A percentile compares a stretch with the other conserved stretches of the same genome.
Conservation (phyloP, 306 rosid species). For the Coriaria nepalensis region DNA sequence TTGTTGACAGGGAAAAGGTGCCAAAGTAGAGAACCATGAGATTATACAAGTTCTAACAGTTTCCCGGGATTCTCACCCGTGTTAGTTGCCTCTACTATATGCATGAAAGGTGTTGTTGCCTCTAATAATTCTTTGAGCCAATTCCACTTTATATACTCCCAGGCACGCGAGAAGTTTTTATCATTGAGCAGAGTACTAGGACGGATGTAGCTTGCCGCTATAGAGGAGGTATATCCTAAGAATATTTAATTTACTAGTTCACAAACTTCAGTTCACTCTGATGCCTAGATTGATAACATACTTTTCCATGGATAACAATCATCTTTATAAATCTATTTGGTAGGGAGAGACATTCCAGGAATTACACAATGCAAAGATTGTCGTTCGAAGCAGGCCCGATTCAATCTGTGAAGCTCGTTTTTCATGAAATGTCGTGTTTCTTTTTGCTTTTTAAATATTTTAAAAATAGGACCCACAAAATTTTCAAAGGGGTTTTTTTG, state of each 20-base stretch:
- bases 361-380: slow-evolving; percentile 46
- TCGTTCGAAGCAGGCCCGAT: slow-evolving; percentile 74
- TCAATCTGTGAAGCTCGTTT: slow-evolving; percentile 74
- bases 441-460: no score
- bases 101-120: slow-evolving; percentile 7
- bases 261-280: slow-evolving; percentile 4
- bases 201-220: slow-evolving; percentile 41
- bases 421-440: no score
- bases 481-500: no score
- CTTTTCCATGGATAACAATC: slow-evolving; percentile 24
- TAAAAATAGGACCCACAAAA: no score
- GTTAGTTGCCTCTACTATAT: no score
- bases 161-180: slow-evolving; percentile 78
- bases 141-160: no score
- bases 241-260: no score
- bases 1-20: no score
- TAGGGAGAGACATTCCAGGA: slow-evolving; percentile 73
- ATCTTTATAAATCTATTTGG: slow-evolving; percentile 45
- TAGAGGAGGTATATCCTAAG: slow-evolving; percentile 60
- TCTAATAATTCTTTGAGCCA: no score
- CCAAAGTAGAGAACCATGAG: no score
- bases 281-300: slow-evolving; percentile 11
- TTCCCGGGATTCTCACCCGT: no score
- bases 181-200: slow-evolving; percentile 70
- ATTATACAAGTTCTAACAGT: no score